phyloP scores from a whole-genome alignment of 139 green algal genomes.

The Penium margaritaceum region DNA sequence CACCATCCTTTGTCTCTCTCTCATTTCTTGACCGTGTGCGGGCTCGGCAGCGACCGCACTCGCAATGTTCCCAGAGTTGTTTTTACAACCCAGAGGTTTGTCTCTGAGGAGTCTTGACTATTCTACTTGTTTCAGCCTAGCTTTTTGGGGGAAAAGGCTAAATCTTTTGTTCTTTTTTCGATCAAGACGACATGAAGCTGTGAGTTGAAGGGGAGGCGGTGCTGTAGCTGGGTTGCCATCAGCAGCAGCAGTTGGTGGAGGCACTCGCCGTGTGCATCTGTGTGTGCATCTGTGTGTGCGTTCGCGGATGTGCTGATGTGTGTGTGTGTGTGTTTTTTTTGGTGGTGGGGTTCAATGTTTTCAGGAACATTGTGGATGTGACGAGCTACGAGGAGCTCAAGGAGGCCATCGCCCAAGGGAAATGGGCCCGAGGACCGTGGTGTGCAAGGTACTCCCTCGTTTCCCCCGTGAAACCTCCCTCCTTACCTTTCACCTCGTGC shows the following conservation, averaged over 20 bases:
- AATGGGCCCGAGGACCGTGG: conserved; percentile 87
- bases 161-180: background rate
- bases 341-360: conserved; percentile 1
- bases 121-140: too few species aligned
- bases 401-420: conserved; percentile 66
- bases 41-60: too few species aligned
- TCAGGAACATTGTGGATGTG: conserved; percentile 88
- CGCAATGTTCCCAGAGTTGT: too few species aligned
- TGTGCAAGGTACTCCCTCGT: conserved; percentile 7
- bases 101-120: too few species aligned
- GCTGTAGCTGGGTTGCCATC: background rate
- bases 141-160: background rate
- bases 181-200: background rate
- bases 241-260: background rate
- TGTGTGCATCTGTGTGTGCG: conserved; percentile 42
- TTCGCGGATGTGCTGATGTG: conserved; percentile 27
- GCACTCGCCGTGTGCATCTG: background rate
- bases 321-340: background rate
- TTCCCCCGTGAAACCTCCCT: background rate
- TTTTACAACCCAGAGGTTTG: too few species aligned
- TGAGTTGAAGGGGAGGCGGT: background rate
- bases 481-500: background rate
- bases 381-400: conserved; percentile 84
- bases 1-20: too few species aligned
- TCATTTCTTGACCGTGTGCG: too few species aligned